A percentile compares a stretch with the other conserved stretches of the same genome.
Evolutionary conservation across 2,329 filamentous ascomycete species (phyloP).

Genomic region (Mariannaea elegans): DNA sequence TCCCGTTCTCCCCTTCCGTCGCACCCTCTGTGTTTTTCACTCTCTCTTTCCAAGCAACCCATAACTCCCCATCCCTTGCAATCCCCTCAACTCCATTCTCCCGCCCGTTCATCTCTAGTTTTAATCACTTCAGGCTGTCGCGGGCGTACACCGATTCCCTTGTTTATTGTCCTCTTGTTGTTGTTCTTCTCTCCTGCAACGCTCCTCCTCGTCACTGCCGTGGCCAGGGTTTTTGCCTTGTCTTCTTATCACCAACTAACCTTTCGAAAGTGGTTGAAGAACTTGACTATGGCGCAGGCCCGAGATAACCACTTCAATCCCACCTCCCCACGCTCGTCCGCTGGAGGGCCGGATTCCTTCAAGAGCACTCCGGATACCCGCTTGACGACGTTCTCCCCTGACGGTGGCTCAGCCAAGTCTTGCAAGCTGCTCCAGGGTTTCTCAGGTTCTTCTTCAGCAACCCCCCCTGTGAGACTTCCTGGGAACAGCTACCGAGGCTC

Average conservation of each 20-base stretch:
- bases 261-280: not conserved
- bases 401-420: slow-evolving; percentile 59
- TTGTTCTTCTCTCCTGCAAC: not conserved
- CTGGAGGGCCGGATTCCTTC: slow-evolving; percentile 62
- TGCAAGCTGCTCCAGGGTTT: slow-evolving; percentile 48
- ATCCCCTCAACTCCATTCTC: not conserved
- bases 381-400: slow-evolving; percentile 70
- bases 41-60: not conserved
- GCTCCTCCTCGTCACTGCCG: not conserved
- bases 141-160: not conserved
- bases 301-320: slow-evolving; percentile 54
- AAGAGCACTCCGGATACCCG: slow-evolving; percentile 72
- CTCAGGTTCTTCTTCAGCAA: slow-evolving; percentile 42
- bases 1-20: not conserved
- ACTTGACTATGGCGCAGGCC: slow-evolving; percentile 49
- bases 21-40: not conserved
- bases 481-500: slow-evolving; percentile 37
- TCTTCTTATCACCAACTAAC: not conserved
- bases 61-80: not conserved
- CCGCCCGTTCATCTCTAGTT: not conserved
- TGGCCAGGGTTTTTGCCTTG: not conserved
- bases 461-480: slow-evolving; percentile 38
- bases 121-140: not conserved
- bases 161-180: not conserved
- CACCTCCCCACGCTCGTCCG: slow-evolving; percentile 61